phyloP scores from a whole-genome alignment of 345 rosid genomes.

The Gossypium ekmanianum region DNA sequence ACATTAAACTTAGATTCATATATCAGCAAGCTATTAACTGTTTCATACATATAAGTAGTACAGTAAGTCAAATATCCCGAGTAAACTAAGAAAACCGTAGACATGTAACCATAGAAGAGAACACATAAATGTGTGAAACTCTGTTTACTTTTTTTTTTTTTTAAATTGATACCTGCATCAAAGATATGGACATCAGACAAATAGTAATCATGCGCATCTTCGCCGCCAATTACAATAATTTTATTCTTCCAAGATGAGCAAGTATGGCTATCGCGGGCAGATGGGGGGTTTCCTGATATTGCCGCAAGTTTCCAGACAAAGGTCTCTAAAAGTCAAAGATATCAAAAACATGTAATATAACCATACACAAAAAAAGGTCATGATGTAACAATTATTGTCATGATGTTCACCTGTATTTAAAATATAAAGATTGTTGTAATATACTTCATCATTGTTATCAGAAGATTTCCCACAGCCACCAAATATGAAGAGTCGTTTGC shows the following conservation, averaged over 20 bases:
- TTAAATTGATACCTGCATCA: conserved; percentile 61
- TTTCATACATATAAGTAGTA: background rate
- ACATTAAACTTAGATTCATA: background rate
- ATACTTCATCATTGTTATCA: conserved; percentile 58
- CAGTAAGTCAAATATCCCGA: background rate
- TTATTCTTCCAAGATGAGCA: conserved; percentile 95
- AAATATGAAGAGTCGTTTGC: conserved; percentile 79
- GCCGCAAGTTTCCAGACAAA: conserved; percentile 81
- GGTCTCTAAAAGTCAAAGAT: conserved; percentile 57
- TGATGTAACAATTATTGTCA: background rate
- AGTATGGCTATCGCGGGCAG: conserved; percentile 92
- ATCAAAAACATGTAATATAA: background rate
- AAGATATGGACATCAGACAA: conserved; percentile 91
- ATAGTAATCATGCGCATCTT: conserved; percentile 91
- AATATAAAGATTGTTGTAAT: conserved; percentile 83
- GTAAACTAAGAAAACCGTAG: background rate
- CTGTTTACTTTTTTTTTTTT: background rate
- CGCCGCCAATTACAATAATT: conserved; percentile 88
- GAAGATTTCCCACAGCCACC: conserved; percentile 93
- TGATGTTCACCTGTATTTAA: conserved; percentile 73
- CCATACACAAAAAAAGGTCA: background rate
- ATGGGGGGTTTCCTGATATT: conserved; percentile 79
- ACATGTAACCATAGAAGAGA: background rate
- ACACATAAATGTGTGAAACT: background rate
- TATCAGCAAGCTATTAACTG: conserved; percentile 8